Percentiles rank a stretch among this genome's conserved stretches.
Evolutionary conservation across 345 rosid species (phyloP).

Genomic region (Pugionium cornutum): DNA sequence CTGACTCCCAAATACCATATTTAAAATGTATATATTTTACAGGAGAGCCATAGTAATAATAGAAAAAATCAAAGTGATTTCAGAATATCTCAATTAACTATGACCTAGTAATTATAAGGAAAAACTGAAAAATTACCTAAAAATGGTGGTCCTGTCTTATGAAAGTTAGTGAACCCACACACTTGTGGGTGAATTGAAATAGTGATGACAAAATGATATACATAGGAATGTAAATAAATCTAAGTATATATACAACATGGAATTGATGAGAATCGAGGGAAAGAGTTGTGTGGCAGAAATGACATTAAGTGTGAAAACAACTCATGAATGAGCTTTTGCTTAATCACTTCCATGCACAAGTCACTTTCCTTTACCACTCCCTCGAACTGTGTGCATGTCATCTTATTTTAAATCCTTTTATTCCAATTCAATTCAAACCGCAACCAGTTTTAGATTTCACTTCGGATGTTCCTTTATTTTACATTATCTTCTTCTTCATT

Average conservation of each 20-base stretch:
- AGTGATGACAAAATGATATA: constrained; percentile 29
- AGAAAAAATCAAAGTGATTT: no score
- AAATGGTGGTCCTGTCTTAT: constrained; percentile 17
- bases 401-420: constrained; percentile 54
- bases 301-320: constrained; percentile 67
- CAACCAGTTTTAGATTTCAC: constrained; percentile 15
- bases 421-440: constrained; percentile 13
- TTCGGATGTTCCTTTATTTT: constrained; percentile 11
- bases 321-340: constrained; percentile 82
- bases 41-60: no score
- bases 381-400: constrained; percentile 27
- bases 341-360: constrained; percentile 83
- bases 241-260: constrained; percentile 32
- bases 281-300: constrained; percentile 39
- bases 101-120: not conserved
- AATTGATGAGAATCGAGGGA: constrained; percentile 67
- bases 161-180: constrained; percentile 24
- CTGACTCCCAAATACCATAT: no score
- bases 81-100: no score
- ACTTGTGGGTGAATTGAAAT: constrained; percentile 15
- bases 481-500: constrained; percentile 7
- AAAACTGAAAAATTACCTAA: not conserved
- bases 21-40: no score
- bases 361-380: constrained; percentile 57
- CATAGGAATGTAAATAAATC: not conserved